Evolutionary conservation across 768 basidiomycete species (phyloP), one percentile per base, ranked within the genome.

Genomic region (Leccinum aurantiacum): DNA sequence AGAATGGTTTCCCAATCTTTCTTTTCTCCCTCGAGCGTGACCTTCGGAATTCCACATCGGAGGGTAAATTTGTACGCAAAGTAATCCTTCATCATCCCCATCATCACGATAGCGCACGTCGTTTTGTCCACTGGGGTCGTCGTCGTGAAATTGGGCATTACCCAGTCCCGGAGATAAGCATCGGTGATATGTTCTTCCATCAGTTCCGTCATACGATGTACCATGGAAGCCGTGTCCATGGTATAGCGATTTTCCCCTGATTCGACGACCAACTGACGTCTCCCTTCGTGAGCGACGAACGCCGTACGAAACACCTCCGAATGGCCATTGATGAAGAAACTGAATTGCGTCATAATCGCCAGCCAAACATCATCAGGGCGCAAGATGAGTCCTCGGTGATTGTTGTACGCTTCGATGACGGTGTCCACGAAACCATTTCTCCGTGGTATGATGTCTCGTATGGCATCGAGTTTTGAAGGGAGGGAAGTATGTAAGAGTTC

Each of bases 351-450:
- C 52, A 75, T 38, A 67, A 74, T 69, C 24, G 70, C 67, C 27
- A 71, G 67, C 74, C 82, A 83, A 37, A 83, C 73, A 64, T 83
- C 82, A 55, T 83, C 82, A 6, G 81, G 82, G 8, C 82, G 73
- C 24, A 82, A 64, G 55, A 79, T 67, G 37, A 83, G 71, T 1
- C 73, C 66, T 3, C 72, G 71, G 47, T 78, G 77, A 19, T 72
- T 65, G 41, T 72, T 72, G 64, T 76, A 76, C 5, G 73, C 74
- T 27, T 71, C 68, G 31, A 78, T 58, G 52, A 75, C 68, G 15
- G 76, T 72, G 33, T 71, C 64, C 8, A 78, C 74, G 38, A 78
- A 74, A 17, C 77, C 76, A 53, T 77, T 75, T 29, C 61, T 59
- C 15, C 38, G 63, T 11, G 74, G 74, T 4, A 68, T 63, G 53